Percentiles rank a stretch among this genome's conserved stretches.
Conservation (phyloP, 345 rosid species). For the Orychophragmus violaceus region DNA sequence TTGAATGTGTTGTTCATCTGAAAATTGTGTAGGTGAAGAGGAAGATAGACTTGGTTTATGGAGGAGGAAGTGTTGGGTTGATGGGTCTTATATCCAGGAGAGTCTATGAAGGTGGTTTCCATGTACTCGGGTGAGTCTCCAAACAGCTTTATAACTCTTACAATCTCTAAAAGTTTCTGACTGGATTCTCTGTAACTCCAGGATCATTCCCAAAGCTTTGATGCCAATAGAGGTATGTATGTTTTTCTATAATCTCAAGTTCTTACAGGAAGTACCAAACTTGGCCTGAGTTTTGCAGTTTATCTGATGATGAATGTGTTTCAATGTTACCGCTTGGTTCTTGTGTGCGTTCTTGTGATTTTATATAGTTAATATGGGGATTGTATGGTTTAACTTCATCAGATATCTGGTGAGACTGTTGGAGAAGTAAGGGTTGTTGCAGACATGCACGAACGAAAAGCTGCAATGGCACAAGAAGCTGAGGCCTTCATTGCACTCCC, state of each 20-base stretch:
- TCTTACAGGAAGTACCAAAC: background rate
- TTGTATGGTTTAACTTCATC: constrained; percentile 3
- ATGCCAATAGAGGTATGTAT: constrained; percentile 81
- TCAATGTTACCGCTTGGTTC: background rate
- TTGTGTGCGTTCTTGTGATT: background rate
- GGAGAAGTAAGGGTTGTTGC: constrained; percentile 78
- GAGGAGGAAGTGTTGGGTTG: too few relatives aligned
- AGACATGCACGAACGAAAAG: constrained; percentile 97
- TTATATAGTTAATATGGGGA: background rate
- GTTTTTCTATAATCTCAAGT: background rate
- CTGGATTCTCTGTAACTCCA: constrained; percentile 38
- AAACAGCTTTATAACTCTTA: background rate
- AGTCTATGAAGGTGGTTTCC: constrained; percentile 74
- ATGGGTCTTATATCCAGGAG: too few relatives aligned
- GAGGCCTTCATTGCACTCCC: constrained; percentile 97
- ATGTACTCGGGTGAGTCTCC: constrained; percentile 65
- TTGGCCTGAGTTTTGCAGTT: background rate
- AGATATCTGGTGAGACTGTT: constrained; percentile 89
- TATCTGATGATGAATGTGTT: constrained; percentile 2
- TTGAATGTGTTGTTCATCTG: background rate
- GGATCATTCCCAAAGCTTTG: constrained; percentile 88
- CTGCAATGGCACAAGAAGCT: constrained; percentile 91
- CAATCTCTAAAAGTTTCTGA: background rate
- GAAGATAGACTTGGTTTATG: constrained; percentile 83
- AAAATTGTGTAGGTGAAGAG: constrained; percentile 53